These are phyloP conservation scores for Blastobotrys apis DNA, from an alignment of 1,139 yeast genomes.

Conservation along the genomic window DNA sequence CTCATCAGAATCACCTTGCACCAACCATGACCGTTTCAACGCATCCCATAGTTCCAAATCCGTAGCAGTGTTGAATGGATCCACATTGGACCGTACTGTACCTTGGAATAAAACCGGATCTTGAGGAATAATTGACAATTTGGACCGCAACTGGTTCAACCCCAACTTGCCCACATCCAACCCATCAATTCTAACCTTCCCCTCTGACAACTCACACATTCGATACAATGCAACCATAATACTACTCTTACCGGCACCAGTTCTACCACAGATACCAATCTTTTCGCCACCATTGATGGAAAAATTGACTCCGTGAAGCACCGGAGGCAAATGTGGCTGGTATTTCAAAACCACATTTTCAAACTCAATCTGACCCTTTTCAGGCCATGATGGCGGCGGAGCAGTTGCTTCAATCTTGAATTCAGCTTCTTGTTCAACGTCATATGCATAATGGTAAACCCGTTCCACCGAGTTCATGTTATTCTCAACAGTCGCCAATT, in stretches of 20 bases:
- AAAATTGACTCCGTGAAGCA: conserved; percentile 52
- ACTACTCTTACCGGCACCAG: conserved; percentile 77
- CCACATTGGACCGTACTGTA: conserved; percentile 59
- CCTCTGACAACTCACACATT: conserved; percentile 51
- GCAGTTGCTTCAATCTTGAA: conserved; percentile 45
- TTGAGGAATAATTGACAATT: conserved; percentile 70
- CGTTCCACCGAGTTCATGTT: conserved; percentile 87
- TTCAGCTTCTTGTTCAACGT: conserved; percentile 58
- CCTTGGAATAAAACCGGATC: conserved; percentile 73
- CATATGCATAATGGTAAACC: conserved; percentile 63
- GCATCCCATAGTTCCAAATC: conserved; percentile 58
- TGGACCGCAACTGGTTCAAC: conserved; percentile 52
- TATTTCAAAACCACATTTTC: conserved; percentile 60
- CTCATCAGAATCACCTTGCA: conserved; percentile 47
- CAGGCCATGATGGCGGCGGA: conserved; percentile 71
- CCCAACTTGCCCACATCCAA: conserved; percentile 56
- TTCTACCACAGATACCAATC: conserved; percentile 73
- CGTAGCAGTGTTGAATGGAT: conserved; percentile 52
- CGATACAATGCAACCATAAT: conserved; percentile 65
- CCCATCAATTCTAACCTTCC: conserved; percentile 55
- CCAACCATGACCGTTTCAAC: conserved; percentile 51
- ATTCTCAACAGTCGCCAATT: conserved; percentile 67
- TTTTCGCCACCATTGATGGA: conserved; percentile 51
- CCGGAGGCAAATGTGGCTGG: conserved; percentile 71
- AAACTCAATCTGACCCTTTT: conserved; percentile 53